phyloP scores from a whole-genome alignment of 495 filamentous ascomycete genomes.

The Saxispiralis lemnorum region DNA sequence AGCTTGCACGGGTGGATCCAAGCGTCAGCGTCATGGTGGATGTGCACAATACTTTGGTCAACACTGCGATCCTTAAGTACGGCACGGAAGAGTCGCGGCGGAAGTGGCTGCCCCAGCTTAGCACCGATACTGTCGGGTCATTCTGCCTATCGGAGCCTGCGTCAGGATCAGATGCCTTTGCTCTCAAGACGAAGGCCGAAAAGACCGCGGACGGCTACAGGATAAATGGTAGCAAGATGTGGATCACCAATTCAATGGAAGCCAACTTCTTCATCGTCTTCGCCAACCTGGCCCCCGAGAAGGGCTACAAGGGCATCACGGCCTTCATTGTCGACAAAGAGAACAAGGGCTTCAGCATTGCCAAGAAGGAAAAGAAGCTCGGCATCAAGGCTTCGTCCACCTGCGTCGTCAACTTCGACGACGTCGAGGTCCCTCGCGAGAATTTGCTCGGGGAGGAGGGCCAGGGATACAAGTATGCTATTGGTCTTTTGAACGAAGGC shows the following conservation, averaged over 20 bases:
- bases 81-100: conserved; percentile 56
- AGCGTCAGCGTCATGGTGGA: conserved; percentile 86
- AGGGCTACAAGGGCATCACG: conserved; percentile 89
- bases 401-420: conserved; percentile 93
- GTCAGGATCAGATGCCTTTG: conserved; percentile 90
- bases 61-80: conserved; percentile 80
- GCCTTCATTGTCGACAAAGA: conserved; percentile 89
- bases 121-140: conserved; percentile 78
- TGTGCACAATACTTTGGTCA: conserved; percentile 95
- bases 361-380: conserved; percentile 99
- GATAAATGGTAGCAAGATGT: conserved; percentile 92
- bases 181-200: conserved; percentile 69
- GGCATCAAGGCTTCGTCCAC: conserved; percentile 90
- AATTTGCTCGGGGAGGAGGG: conserved; percentile 79
- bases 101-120: conserved; percentile 72
- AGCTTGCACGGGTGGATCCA: conserved; percentile 84
- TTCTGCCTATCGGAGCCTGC: conserved; percentile 94
- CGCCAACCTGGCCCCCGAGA: conserved; percentile 73
- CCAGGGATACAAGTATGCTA: conserved; percentile 95
- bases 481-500: conserved; percentile 89
- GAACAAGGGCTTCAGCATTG: conserved; percentile 76
- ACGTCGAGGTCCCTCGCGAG: conserved; percentile 73
- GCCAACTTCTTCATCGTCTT: conserved; percentile 94
- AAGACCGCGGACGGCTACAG: conserved; percentile 63
- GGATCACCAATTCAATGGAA: conserved; percentile 96